Evolutionary conservation across 1,284 basidiomycete genomes (phyloP).

Genomic region (Ganoderma lingzhi): DNA sequence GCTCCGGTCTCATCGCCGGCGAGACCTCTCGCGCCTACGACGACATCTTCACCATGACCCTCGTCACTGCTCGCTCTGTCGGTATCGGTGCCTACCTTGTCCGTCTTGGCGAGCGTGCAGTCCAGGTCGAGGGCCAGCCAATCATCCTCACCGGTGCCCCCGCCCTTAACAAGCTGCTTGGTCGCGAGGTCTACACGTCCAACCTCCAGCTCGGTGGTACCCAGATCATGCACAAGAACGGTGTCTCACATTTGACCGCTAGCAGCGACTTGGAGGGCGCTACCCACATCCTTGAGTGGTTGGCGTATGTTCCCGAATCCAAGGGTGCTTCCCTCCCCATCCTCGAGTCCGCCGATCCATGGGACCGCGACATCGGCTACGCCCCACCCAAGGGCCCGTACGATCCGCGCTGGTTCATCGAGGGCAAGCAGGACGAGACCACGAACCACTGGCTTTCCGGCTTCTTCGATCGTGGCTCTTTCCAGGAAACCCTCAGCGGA

Average conservation of each 20-base stretch:
- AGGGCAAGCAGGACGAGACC: constrained; percentile 90
- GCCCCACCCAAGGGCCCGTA: constrained; percentile 94
- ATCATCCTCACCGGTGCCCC: constrained; percentile 98
- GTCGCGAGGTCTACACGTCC: constrained; percentile 98
- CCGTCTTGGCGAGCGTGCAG: constrained; percentile 96
- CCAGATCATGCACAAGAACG: constrained; percentile 99
- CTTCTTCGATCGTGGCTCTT: constrained; percentile 97
- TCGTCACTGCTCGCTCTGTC: constrained; percentile 98
- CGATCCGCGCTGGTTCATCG: constrained; percentile 98
- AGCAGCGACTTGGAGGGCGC: constrained; percentile 96
- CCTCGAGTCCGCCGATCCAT: constrained; percentile 75
- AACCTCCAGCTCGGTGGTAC: constrained; percentile 99
- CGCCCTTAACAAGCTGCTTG: constrained; percentile 98
- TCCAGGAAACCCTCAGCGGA: constrained; percentile 95
- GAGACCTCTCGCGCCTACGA: constrained; percentile 99
- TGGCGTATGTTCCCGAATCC: constrained; percentile 91
- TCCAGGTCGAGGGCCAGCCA: constrained; percentile 99
- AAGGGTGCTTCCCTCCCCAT: constrained; percentile 85
- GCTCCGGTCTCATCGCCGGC: constrained; percentile 98
- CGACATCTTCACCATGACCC: constrained; percentile 99
- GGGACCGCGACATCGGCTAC: constrained; percentile 95
- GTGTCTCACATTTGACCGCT: constrained; percentile 96
- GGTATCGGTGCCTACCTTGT: constrained; percentile 99
- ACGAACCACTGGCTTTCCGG: constrained; percentile 82
- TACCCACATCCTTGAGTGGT: constrained; percentile 92